Evolutionary conservation across 2,329 filamentous ascomycete species (phyloP).

Genomic region (Fusarium nodosum): DNA sequence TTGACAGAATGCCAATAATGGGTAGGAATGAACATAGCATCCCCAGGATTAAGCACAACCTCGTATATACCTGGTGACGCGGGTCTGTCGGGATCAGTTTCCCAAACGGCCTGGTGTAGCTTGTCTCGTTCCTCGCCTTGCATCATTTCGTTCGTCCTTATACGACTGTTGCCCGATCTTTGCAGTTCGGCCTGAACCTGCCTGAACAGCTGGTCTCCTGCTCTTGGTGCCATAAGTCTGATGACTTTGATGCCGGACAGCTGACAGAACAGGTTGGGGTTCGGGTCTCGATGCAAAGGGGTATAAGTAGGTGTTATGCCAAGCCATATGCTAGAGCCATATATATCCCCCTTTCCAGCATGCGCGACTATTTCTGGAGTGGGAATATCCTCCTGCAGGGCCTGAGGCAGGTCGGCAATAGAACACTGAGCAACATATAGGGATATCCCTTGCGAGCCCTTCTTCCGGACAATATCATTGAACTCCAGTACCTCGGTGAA

Average conservation of each 20-base stretch:
- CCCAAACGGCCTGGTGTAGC: slow-evolving; percentile 81
- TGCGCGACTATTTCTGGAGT: slow-evolving; percentile 72
- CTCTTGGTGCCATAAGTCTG: slow-evolving; percentile 75
- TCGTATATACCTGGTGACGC: slow-evolving; percentile 60
- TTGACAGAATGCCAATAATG: slow-evolving; percentile 64
- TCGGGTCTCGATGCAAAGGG: slow-evolving; percentile 91
- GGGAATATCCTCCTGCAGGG: slow-evolving; percentile 75
- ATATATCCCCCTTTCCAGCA: slow-evolving; percentile 85
- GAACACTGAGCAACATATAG: slow-evolving; percentile 90
- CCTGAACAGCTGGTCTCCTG: slow-evolving; percentile 75
- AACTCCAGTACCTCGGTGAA: slow-evolving; percentile 70
- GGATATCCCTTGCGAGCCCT: slow-evolving; percentile 51
- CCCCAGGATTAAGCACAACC: slow-evolving; percentile 68
- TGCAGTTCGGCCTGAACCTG: slow-evolving; percentile 60
- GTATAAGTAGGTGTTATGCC: slow-evolving; percentile 90
- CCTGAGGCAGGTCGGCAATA: slow-evolving; percentile 74
- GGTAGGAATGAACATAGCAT: slow-evolving; percentile 59
- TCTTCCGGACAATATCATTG: slow-evolving; percentile 53
- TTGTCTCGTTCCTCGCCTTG: slow-evolving; percentile 76
- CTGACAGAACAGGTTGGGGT: slow-evolving; percentile 93
- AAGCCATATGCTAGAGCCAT: slow-evolving; percentile 88
- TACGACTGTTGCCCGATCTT: slow-evolving; percentile 58
- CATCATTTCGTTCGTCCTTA: slow-evolving; percentile 94
- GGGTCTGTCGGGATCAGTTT: slow-evolving; percentile 38
- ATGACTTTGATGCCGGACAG: slow-evolving; percentile 79